Evolutionary conservation across 2,329 filamentous ascomycete genomes (phyloP), one percentile per base, ranked within the genome.

Genomic region (Aspergillus quadricinctus): DNA sequence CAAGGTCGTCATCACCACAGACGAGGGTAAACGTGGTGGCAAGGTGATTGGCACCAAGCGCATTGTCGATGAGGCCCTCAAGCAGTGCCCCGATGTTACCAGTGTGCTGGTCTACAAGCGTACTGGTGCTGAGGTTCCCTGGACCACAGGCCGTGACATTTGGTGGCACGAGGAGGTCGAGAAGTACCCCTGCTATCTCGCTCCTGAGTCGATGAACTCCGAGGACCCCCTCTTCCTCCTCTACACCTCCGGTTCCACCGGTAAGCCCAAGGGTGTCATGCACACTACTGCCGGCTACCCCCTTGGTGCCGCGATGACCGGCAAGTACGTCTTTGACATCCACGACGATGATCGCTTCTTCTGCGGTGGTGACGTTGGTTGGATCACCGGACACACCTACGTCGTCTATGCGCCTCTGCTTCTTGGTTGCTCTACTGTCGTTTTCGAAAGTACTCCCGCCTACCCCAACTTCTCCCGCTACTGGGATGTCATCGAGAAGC

Each of bases 101-200:
- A 86, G 89, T 75, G 90, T 90, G 66, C 82, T 99, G 41, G 94
- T 99, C 55, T 97, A 88, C 83, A 93, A 96, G 84, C 89, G 94
- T 67, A 99, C 94, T 40, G 93, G 93, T 52, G 88, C 92, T 50
- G 92, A 97, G 53, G 87, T 97, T 21, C 92, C 93, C 62, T 93
- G 89, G 89, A 96, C 91, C 52, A 77, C 85, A 64, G 92, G 91
- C 63, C 87, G 94, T 69, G 94, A 99, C 76, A 83, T 85, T 71
- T 99, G 94, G 94, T 99, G 94, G 94, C 92, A 97, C 76, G 94
- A 97, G 80, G 93, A 97, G 83, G 87, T 93, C 54, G 90, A 95
- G 74, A 97, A 97, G 81, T 97, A 91, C 85, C 94, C 94, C 61
- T 83, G 86, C 67, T 97, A 97, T 81, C 88, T 95, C 70, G 81